Percentiles rank a stretch among this genome's conserved stretches.
Conservation (phyloP, 306 rosid species). For the Rosa multiflora region DNA sequence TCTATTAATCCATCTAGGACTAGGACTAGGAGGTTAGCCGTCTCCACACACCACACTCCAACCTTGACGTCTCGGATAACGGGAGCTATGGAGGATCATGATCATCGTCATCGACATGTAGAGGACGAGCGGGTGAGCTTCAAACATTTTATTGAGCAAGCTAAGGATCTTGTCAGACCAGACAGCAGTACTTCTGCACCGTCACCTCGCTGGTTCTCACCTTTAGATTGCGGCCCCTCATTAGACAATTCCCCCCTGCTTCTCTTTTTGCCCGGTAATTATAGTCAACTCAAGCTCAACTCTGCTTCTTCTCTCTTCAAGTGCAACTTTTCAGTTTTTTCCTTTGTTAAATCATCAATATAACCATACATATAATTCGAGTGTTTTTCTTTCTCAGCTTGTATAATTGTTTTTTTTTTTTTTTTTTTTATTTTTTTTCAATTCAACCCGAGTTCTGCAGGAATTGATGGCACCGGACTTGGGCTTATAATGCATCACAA, state of each 20-base stretch:
- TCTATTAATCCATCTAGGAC: not conserved
- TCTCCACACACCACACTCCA: not conserved
- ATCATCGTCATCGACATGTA: not conserved
- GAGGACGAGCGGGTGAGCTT: slow-evolving; percentile 4
- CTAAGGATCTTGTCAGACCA: slow-evolving; percentile 44
- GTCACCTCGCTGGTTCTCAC: slow-evolving; percentile 82
- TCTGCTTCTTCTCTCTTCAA: not conserved
- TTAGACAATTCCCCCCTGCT: slow-evolving; percentile 55
- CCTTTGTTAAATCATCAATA: too few species aligned
- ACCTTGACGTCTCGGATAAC: too few species aligned
- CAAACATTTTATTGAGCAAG: slow-evolving; percentile 49
- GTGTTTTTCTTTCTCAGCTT: not conserved
- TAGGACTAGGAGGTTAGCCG: not conserved
- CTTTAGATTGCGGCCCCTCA: slow-evolving; percentile 52
- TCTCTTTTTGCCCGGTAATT: slow-evolving; percentile 71
- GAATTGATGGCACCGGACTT: slow-evolving; percentile 80
- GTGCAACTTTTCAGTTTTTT: too few species aligned
- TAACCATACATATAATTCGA: too few species aligned
- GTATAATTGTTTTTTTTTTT: not conserved
- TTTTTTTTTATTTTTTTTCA: too few species aligned
- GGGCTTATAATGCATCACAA: slow-evolving; percentile 71
- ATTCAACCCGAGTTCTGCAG: slow-evolving; percentile 31
- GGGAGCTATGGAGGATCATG: not conserved
- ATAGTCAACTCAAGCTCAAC: not conserved
- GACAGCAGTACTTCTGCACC: slow-evolving; percentile 47